These are phyloP conservation scores for Emericellopsis atlantica DNA, from an alignment of 2,329 filamentous ascomycete species.

Conservation along the genomic window DNA sequence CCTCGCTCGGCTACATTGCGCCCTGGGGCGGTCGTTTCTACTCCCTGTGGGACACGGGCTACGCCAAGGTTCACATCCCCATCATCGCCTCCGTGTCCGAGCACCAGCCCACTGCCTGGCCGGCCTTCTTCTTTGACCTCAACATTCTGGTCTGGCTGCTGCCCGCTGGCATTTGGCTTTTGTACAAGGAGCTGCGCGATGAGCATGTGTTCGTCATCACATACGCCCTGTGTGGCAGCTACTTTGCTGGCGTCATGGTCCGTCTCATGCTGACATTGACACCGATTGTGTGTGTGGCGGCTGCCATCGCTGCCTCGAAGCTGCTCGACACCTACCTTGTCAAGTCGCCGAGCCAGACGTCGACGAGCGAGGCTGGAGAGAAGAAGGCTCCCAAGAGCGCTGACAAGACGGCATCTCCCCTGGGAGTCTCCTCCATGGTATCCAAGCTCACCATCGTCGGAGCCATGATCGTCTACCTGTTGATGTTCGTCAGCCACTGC, in stretches of 20 bases:
- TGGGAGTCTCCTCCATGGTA: constrained; percentile 72
- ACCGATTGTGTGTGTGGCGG: constrained; percentile 88
- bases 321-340: constrained; percentile 80
- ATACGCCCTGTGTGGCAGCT: constrained; percentile 91
- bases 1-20: constrained; percentile 81
- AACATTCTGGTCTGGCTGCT: constrained; percentile 99
- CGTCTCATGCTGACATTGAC: constrained; percentile 96
- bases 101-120: constrained; percentile 98
- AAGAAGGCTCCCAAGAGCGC: constrained; percentile 30
- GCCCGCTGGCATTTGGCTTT: constrained; percentile 95
- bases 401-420: constrained; percentile 53
- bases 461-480: constrained; percentile 63
- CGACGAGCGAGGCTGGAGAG: constrained; percentile 25
- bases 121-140: constrained; percentile 97
- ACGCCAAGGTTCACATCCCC: constrained; percentile 98
- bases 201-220: constrained; percentile 98
- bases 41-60: constrained; percentile 96
- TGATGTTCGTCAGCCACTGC: constrained; percentile 93
- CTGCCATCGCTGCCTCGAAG: constrained; percentile 76
- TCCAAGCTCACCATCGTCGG: constrained; percentile 71
- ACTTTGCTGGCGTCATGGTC: constrained; percentile 99
- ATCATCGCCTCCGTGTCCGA: constrained; percentile 99
- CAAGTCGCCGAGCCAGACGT: constrained; percentile 26
- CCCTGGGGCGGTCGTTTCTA: constrained; percentile 99
- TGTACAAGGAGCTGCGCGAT: constrained; percentile 85